phyloP scores from a whole-genome alignment of 352 stramenopile genomes.

The Achlya hypogyna region DNA sequence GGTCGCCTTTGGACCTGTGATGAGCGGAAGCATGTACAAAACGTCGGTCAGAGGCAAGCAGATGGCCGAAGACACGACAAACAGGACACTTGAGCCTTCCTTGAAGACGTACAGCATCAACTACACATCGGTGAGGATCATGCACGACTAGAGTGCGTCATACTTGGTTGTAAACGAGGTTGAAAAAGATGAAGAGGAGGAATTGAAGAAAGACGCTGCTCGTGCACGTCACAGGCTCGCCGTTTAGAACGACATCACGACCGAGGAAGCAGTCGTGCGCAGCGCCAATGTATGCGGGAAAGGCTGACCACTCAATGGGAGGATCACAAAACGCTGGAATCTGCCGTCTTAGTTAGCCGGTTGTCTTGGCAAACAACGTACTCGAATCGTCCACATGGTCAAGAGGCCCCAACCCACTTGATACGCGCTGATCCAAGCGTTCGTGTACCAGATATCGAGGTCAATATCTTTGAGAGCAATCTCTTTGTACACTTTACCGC shows the following conservation, averaged over 20 bases:
- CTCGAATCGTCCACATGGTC: slow-evolving; percentile 16
- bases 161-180: slow-evolving; percentile 19
- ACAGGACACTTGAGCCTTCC: slow-evolving; percentile 20
- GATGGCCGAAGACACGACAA: slow-evolving; percentile 22
- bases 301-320: slow-evolving; percentile 1
- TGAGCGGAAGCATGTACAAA: slow-evolving; percentile 15
- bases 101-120: slow-evolving; percentile 25
- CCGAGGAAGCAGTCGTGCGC: slow-evolving; percentile 18
- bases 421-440: slow-evolving; percentile 16
- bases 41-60: slow-evolving; percentile 13
- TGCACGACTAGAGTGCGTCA: background rate
- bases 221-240: background rate
- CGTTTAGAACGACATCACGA: background rate
- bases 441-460: slow-evolving; percentile 24
- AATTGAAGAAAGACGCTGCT: slow-evolving; percentile 4
- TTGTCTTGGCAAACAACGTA: background rate
- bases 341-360: slow-evolving; percentile 1
- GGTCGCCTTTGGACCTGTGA: background rate
- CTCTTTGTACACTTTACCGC: slow-evolving; percentile 22
- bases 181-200: slow-evolving; percentile 15
- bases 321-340: slow-evolving; percentile 18
- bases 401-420: slow-evolving; percentile 20
- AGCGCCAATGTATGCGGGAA: slow-evolving; percentile 1
- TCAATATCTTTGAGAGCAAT: slow-evolving; percentile 22
- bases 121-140: background rate